A percentile compares a stretch with the other conserved stretches of the same genome.
These are phyloP conservation scores for Tulasnella sp. DNA, from an alignment of 768 basidiomycete species.

Conservation along the genomic window DNA sequence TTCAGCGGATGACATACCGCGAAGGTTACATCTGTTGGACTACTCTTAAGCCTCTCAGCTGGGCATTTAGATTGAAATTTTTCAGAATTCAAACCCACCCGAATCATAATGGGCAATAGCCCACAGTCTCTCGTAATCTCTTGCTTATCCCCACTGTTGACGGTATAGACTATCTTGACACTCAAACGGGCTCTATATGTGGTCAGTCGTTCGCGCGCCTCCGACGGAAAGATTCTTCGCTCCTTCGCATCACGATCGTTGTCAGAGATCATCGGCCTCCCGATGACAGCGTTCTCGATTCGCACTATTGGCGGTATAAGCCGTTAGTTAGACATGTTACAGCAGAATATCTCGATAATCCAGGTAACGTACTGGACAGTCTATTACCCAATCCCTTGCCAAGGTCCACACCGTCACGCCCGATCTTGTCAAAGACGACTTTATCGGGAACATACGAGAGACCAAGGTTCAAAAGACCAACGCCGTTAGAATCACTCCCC, in stretches of 20 bases:
- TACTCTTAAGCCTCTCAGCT: constrained; percentile 26
- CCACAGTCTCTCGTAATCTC: constrained; percentile 77
- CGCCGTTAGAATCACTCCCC: constrained; percentile 58
- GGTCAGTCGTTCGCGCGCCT: constrained; percentile 88
- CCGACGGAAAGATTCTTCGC: constrained; percentile 74
- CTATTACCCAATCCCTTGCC: constrained; percentile 60
- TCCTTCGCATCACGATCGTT: constrained; percentile 66
- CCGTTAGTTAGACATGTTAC: neutral
- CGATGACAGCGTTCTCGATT: constrained; percentile 71
- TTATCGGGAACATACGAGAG: constrained; percentile 80
- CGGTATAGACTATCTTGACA: constrained; percentile 74
- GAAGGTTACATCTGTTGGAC: constrained; percentile 91
- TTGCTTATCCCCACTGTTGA: constrained; percentile 58
- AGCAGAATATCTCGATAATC: neutral
- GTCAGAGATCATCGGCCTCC: constrained; percentile 78
- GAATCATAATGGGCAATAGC: constrained; percentile 90
- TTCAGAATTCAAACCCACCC: constrained; percentile 49
- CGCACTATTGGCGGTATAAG: constrained; percentile 49
- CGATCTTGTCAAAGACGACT: constrained; percentile 40
- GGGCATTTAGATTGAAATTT: neutral
- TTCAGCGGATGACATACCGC: constrained; percentile 69
- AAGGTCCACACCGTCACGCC: constrained; percentile 6
- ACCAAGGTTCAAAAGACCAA: constrained; percentile 66
- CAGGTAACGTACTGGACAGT: constrained; percentile 56
- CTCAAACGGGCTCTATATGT: constrained; percentile 90